A percentile compares a stretch with the other conserved stretches of the same genome.
Conservation (phyloP, 306 rosid species). For the Fragaria iinumae region DNA sequence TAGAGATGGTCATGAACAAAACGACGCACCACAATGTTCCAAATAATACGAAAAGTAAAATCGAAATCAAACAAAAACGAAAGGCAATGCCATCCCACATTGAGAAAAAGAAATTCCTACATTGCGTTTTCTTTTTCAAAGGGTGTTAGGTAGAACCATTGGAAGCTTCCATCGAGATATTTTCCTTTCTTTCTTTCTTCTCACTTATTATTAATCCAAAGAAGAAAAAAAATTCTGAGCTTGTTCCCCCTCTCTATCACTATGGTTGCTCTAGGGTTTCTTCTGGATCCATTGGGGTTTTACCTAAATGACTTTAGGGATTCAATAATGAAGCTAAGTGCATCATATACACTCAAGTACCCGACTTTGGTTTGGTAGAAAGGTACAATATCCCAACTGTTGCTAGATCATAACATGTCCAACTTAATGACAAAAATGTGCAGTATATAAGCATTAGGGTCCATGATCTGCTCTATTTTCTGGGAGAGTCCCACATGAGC, state of each 20-base stretch:
- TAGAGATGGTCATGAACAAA: constrained; percentile 27
- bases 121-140: constrained; percentile 38
- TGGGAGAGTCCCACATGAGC: constrained; percentile 21
- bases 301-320: constrained; percentile 20
- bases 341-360: not conserved
- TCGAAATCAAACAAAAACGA: not conserved
- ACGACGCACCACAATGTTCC: constrained; percentile 19
- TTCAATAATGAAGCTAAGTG: constrained; percentile 16
- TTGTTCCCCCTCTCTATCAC: constrained; percentile 25
- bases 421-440: constrained; percentile 33
- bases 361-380: constrained; percentile 25
- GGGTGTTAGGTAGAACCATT: constrained; percentile 46
- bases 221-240: not conserved
- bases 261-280: not conserved
- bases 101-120: constrained; percentile 16
- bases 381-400: constrained; percentile 14
- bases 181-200: not conserved
- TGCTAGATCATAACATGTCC: constrained; percentile 24
- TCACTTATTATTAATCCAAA: not conserved
- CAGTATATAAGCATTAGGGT: constrained; percentile 4
- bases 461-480: not conserved
- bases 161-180: constrained; percentile 48
- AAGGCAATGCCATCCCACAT: constrained; percentile 23
- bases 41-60: constrained; percentile 4
- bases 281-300: constrained; percentile 6